These are phyloP conservation scores for Aspergillus novoparasiticus DNA, from an alignment of 2,329 filamentous ascomycete genomes.

Conservation along the genomic window DNA sequence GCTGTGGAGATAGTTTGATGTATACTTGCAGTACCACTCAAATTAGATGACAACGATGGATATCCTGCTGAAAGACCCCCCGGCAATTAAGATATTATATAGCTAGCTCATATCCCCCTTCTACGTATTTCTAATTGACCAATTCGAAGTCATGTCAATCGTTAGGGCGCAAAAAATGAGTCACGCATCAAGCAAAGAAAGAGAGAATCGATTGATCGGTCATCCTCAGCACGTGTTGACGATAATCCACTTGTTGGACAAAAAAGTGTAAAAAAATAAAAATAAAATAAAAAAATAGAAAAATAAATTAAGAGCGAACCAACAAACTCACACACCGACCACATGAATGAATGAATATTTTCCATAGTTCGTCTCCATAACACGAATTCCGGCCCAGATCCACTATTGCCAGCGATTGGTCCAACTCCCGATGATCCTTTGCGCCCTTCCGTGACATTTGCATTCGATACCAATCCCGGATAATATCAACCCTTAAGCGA, in stretches of 20 bases:
- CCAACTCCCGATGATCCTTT: constrained; percentile 2
- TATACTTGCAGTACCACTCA: not conserved
- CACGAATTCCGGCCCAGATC: not conserved
- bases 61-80: not conserved
- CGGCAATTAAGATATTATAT: not conserved
- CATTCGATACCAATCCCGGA: not conserved
- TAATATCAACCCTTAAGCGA: not conserved
- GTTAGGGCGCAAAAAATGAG: not conserved
- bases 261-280: not conserved
- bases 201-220: not conserved
- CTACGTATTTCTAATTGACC: not conserved
- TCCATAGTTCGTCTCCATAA: not conserved
- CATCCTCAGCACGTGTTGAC: not conserved
- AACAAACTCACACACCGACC: not conserved
- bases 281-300: not conserved
- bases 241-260: not conserved
- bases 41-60: not conserved
- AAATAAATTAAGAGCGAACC: not conserved
- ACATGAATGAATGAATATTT: constrained; percentile 1
- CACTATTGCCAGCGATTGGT: not conserved
- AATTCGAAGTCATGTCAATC: not conserved
- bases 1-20: constrained; percentile 10
- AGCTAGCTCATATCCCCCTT: not conserved
- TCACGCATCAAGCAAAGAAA: not conserved
- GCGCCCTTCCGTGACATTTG: not conserved